Evolutionary conservation across 768 basidiomycete species (phyloP).

Genomic region (Lyophyllum semitale): DNA sequence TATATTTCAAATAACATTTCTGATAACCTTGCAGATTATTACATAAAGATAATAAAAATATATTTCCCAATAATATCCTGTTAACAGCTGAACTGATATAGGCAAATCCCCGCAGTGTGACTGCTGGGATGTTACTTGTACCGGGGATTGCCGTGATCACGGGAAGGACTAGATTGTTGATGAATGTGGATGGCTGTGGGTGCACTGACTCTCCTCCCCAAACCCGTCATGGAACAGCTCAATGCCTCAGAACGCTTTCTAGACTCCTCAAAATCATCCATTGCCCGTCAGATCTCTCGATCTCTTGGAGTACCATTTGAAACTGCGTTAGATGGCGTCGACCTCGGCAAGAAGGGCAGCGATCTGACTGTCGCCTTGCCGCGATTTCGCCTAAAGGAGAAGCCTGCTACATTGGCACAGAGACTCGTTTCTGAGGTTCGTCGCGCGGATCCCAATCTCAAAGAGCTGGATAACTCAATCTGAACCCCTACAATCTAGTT

Average conservation of each 20-base stretch:
- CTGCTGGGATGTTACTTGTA: too few species aligned
- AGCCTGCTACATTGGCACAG: slow-evolving; percentile 3
- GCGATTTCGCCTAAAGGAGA: slow-evolving; percentile 20
- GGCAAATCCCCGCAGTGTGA: too few species aligned
- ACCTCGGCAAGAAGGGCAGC: slow-evolving; percentile 87
- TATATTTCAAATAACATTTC: too few species aligned
- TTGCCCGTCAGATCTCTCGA: slow-evolving; percentile 4
- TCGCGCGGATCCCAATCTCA: neutral
- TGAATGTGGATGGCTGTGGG: neutral
- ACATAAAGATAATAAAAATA: too few species aligned
- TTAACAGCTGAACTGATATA: too few species aligned
- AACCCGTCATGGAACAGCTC: neutral
- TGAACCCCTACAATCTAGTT: neutral
- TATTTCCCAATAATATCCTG: too few species aligned
- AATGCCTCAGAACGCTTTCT: neutral
- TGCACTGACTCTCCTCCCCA: too few species aligned
- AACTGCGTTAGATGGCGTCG: slow-evolving; percentile 54
- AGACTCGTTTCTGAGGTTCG: slow-evolving; percentile 6
- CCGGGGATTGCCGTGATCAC: slow-evolving; percentile 1
- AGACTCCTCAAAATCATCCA: neutral
- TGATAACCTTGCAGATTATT: too few species aligned
- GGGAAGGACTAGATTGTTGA: neutral
- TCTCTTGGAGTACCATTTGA: neutral
- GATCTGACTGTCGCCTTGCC: slow-evolving; percentile 92
- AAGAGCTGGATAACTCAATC: neutral